These are phyloP conservation scores for Endoconidiophora laricicola DNA, from an alignment of 2,329 filamentous ascomycete species.

Conservation along the genomic window DNA sequence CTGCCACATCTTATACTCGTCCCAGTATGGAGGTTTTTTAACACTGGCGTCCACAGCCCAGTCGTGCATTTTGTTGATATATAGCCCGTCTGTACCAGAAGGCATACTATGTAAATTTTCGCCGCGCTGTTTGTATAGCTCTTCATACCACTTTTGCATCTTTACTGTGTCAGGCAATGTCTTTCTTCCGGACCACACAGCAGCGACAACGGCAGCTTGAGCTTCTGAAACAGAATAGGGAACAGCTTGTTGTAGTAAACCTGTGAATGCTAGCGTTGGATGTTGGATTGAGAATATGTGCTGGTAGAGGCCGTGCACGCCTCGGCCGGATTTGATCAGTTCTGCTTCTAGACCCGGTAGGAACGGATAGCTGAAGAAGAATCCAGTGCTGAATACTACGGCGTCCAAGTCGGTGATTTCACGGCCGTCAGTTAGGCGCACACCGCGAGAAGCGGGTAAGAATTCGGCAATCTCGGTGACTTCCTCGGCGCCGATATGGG, in stretches of 20 bases:
- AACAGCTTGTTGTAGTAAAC: conserved; percentile 67
- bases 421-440: conserved; percentile 50
- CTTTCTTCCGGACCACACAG: conserved; percentile 59
- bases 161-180: conserved; percentile 41
- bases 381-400: conserved; percentile 78
- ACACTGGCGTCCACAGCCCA: conserved; percentile 38
- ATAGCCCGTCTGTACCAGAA: conserved; percentile 45
- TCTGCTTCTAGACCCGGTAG: conserved; percentile 29
- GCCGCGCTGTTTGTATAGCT: conserved; percentile 33
- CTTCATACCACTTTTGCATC: conserved; percentile 55
- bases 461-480: conserved; percentile 43
- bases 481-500: conserved; percentile 31
- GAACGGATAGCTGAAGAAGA: conserved; percentile 73
- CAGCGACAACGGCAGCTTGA: conserved; percentile 60
- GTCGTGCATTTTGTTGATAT: conserved; percentile 51
- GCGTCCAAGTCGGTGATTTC: conserved; percentile 54
- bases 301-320: conserved; percentile 57
- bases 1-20: conserved; percentile 53
- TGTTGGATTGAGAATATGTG: conserved; percentile 62
- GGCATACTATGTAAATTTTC: conserved; percentile 32
- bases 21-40: conserved; percentile 53
- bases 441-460: conserved; percentile 34
- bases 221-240: conserved; percentile 69
- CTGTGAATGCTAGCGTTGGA: conserved; percentile 63
- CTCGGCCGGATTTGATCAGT: conserved; percentile 49